phyloP scores from a whole-genome alignment of 495 filamentous ascomycete genomes.

The Penicillium silybi region DNA sequence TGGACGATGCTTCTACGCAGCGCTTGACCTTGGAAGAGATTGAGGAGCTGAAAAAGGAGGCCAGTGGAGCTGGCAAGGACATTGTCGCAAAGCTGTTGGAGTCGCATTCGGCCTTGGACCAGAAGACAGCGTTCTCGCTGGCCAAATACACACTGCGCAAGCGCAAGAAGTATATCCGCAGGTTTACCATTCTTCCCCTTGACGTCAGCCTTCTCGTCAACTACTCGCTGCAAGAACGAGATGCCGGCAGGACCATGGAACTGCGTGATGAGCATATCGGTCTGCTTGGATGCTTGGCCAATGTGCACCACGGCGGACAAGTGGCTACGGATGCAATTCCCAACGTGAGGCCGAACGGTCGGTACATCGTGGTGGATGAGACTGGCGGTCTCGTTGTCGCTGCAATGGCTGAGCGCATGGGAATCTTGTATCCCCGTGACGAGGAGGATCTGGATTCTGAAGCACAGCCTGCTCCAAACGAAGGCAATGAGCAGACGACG shows the following conservation, averaged over 20 bases:
- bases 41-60: slow-evolving; percentile 80
- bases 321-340: slow-evolving; percentile 25
- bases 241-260: slow-evolving; percentile 78
- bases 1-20: slow-evolving; percentile 79
- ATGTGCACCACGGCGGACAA: slow-evolving; percentile 52
- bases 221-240: slow-evolving; percentile 72
- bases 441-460: slow-evolving; percentile 28
- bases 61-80: slow-evolving; percentile 74
- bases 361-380: slow-evolving; percentile 89
- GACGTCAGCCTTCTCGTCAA: slow-evolving; percentile 70
- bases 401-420: slow-evolving; percentile 88
- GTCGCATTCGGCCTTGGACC: slow-evolving; percentile 78
- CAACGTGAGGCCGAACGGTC: slow-evolving; percentile 50
- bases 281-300: slow-evolving; percentile 62
- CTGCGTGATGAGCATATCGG: slow-evolving; percentile 81
- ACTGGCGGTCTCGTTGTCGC: slow-evolving; percentile 82
- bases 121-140: slow-evolving; percentile 90
- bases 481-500: slow-evolving; percentile 6
- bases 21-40: slow-evolving; percentile 82
- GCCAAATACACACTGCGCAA: slow-evolving; percentile 95
- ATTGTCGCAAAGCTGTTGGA: slow-evolving; percentile 82
- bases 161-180: slow-evolving; percentile 83
- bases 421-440: slow-evolving; percentile 62
- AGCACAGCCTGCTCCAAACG: slow-evolving; percentile 4
- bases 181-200: slow-evolving; percentile 79